Base-by-base conservation (phyloP, 1,284 basidiomycete species). In the Heterobasidion parviporum region DNA sequence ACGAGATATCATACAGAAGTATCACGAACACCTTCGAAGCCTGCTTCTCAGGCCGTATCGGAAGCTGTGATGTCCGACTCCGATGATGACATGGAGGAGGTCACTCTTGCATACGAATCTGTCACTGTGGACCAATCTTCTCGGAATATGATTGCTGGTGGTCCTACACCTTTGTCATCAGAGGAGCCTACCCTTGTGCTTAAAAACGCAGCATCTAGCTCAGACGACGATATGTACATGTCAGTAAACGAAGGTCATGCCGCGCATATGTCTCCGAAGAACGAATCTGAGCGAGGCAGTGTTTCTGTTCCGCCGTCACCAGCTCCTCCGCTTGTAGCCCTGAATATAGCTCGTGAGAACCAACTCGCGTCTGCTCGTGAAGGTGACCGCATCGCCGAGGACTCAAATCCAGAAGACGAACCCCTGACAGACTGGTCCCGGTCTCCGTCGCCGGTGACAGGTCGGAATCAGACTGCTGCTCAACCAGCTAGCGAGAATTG, bases 341-440 rank as follows among this genome's bases (percentile, higher is more conserved):
- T 26, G 26, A 26, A 26, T 6, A 26, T 4, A 6, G 4, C 26
- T 26, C 26, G 26, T 26, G 26, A 26, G 6, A 6, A 26, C 26
- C 26, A 6, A 26, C 26, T 26, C 4, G 6, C 4, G 26, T 5
- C 26, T 26, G 26, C 26, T 26, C 26, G 26, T 26, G 26, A 26
- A 5, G 26, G 26, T 26, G 26, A 26, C 38, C 38, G 38, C n/a
- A 10, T 41, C 48, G 41, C 20, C 14, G 48, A 15, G n/a, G 53
- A 54, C 12, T 48, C 53, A 12, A 59, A 54, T 34, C 63, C 66
- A 18, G 71, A 68, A 32, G 66, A 67, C 38, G 68, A 67, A 44
- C 60, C 62, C 33, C 59, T 59, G 15, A 69, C 71, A 15, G 69
- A 70, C 8, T 82, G 81, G 78, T 84, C 82, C 8, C 76, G 78